Conservation (phyloP, 345 rosid genomes). For the Hevea brasiliensis region DNA sequence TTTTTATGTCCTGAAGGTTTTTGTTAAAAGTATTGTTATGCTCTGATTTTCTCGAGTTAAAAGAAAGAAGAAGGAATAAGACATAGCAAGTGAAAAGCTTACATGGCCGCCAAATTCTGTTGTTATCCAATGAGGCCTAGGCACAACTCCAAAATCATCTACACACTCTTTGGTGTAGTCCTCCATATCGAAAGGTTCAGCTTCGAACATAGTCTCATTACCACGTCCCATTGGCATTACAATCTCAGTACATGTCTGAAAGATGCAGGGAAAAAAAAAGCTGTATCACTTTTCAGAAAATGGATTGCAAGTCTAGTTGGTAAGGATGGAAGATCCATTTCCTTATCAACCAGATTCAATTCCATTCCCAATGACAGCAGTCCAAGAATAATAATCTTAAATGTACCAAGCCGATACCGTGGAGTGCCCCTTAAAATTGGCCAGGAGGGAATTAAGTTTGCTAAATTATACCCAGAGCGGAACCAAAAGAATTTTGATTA, state of each 20-base stretch:
- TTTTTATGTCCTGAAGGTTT: constrained; percentile 40
- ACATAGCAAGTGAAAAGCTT: background rate
- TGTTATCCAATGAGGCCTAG: constrained; percentile 33
- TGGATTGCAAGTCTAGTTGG: too few species aligned
- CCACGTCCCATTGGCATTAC: constrained; percentile 20
- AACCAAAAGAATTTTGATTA: too few species aligned
- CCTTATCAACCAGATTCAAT: too few species aligned
- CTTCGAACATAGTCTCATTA: constrained; percentile 34
- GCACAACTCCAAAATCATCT: constrained; percentile 12
- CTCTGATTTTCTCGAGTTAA: background rate
- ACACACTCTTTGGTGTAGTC: constrained; percentile 8
- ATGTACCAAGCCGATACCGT: too few species aligned
- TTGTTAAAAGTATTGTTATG: too few species aligned
- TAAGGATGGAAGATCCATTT: too few species aligned
- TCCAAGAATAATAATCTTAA: too few species aligned
- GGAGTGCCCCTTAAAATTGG: too few species aligned
- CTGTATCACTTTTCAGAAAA: too few species aligned
- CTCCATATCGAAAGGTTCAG: constrained; percentile 22
- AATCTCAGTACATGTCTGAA: constrained; percentile 30
- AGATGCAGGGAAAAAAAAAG: background rate
- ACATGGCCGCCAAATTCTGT: constrained; percentile 45
- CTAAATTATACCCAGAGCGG: too few species aligned
- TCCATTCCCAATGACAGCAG: too few species aligned
- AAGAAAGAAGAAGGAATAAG: background rate
- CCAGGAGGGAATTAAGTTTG: too few species aligned